phyloP scores from a whole-genome alignment of 2,329 filamentous ascomycete genomes.

The Magnaporthiopsis poae region DNA sequence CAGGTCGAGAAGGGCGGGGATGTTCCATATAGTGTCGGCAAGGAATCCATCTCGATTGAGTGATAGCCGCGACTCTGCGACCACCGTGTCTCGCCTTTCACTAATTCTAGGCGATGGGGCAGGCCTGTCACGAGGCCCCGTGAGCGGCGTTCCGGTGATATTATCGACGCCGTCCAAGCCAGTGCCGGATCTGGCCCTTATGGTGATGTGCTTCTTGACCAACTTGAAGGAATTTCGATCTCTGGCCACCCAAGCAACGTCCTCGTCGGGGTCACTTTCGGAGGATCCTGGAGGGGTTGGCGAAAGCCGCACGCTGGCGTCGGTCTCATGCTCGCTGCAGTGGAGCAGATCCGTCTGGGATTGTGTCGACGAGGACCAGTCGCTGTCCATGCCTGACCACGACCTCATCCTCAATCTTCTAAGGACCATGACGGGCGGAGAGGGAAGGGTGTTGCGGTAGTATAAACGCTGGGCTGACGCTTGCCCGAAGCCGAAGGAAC shows the following conservation, averaged over 20 bases:
- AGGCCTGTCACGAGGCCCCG: neutral
- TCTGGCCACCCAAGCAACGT: neutral
- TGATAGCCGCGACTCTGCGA: neutral
- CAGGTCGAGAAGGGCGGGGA: constrained; percentile 24
- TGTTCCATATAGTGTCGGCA: constrained; percentile 2
- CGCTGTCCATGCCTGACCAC: neutral
- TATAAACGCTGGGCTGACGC: neutral
- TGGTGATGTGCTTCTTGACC: neutral
- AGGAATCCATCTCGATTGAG: neutral
- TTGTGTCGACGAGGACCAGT: neutral
- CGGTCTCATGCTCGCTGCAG: too few relatives aligned
- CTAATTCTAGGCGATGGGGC: too few relatives aligned
- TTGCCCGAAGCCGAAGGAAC: neutral
- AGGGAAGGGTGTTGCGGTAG: neutral
- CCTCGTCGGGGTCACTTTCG: neutral
- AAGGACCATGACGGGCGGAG: neutral
- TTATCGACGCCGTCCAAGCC: neutral
- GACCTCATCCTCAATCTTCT: neutral
- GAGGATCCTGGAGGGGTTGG: neutral
- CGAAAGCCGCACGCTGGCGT: neutral
- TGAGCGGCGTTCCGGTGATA: neutral
- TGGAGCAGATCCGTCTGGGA: neutral
- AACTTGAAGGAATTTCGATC: neutral
- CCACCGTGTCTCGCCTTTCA: neutral
- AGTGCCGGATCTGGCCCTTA: neutral